Conservation (phyloP, 192 early-diverging fungal genomes). For the Rhizophagus prolifer region DNA sequence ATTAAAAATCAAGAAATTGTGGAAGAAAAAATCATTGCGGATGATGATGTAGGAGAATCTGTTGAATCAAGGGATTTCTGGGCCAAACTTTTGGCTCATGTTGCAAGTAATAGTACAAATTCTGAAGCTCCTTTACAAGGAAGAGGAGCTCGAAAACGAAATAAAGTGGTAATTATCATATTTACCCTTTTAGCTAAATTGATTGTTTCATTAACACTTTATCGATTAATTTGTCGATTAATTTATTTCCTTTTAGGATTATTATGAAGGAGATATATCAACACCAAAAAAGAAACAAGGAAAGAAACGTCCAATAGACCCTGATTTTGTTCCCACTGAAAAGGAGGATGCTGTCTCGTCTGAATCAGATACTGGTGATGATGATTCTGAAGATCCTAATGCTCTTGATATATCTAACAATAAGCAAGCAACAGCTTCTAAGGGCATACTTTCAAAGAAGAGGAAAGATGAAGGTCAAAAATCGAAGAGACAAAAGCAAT, state of each 20-base stretch:
- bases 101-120: slow-evolving; percentile 1
- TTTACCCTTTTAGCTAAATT: background rate
- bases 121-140: slow-evolving; percentile 7
- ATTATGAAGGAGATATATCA: slow-evolving; percentile 2
- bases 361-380: background rate
- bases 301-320: background rate
- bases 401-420: background rate
- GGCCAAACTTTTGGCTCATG: slow-evolving; percentile 33
- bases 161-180: slow-evolving; percentile 29
- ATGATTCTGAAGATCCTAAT: background rate
- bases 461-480: background rate
- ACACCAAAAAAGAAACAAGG: background rate
- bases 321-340: background rate
- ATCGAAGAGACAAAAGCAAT: background rate
- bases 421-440: background rate
- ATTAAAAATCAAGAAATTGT: slow-evolving; percentile 44
- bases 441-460: background rate
- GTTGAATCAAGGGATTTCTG: slow-evolving; percentile 32
- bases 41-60: background rate
- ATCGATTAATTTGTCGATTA: background rate
- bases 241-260: background rate
- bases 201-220: background rate
- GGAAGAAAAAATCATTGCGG: slow-evolving; percentile 43
- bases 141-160: slow-evolving; percentile 35
- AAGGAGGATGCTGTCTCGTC: background rate